Conservation (phyloP, 345 rosid genomes). For the Euphorbia pulcherrima region DNA sequence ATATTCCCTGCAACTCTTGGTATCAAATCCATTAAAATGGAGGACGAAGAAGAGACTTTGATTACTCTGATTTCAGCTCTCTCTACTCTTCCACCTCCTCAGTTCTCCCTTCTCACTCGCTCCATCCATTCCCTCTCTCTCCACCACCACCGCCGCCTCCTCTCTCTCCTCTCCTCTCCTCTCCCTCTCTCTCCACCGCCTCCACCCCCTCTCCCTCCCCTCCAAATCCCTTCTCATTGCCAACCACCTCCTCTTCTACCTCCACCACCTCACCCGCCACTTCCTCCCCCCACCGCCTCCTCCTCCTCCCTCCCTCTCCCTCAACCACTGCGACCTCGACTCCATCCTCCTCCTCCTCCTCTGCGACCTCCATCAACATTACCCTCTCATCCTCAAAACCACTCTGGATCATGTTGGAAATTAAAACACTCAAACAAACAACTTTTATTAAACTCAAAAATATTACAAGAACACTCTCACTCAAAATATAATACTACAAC, state of each 20-base stretch:
- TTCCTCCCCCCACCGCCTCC: slow-evolving; percentile 31
- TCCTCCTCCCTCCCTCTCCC: slow-evolving; percentile 22
- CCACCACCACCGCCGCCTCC: slow-evolving; percentile 59
- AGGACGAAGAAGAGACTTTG: slow-evolving; percentile 33
- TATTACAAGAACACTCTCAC: no score
- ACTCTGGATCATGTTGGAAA: slow-evolving; percentile 31
- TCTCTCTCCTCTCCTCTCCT: slow-evolving; percentile 73
- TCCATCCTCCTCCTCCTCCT: slow-evolving; percentile 74
- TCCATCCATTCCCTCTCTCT: slow-evolving; percentile 46
- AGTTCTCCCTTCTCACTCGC: slow-evolving; percentile 46
- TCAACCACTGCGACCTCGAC: slow-evolving; percentile 67
- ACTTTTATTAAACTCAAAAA: no score
- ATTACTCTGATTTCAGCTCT: slow-evolving; percentile 67
- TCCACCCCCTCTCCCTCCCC: slow-evolving; percentile 63
- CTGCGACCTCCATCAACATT: slow-evolving; percentile 61
- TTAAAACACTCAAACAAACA: no score
- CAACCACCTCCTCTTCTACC: slow-evolving; percentile 73
- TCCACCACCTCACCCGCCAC: slow-evolving; percentile 51
- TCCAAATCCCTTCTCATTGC: slow-evolving; percentile 71
- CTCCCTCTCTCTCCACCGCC: slow-evolving; percentile 73
- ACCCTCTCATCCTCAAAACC: slow-evolving; percentile 47
- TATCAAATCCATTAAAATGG: neutral
- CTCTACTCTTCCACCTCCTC: slow-evolving; percentile 46
- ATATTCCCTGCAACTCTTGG: no score
- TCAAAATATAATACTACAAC: no score